Conservation (phyloP, 495 filamentous ascomycete genomes). For the Lophiotrema nucula region DNA sequence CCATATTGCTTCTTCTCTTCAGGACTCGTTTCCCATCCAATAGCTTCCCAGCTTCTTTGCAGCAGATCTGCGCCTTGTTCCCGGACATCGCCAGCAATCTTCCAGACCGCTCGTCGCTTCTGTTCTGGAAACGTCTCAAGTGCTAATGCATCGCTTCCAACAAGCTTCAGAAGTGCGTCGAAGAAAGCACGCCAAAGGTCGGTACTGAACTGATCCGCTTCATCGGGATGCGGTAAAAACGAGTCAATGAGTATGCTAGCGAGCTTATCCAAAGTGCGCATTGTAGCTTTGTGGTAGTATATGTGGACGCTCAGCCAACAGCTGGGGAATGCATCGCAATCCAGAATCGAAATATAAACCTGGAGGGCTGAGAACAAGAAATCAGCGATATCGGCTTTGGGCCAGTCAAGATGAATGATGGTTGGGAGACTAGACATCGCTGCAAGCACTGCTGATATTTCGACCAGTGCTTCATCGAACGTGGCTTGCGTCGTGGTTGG, state of each 20-base stretch:
- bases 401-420: constrained; percentile 65
- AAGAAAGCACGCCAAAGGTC: constrained; percentile 95
- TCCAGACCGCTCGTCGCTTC: constrained; percentile 94
- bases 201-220: constrained; percentile 89
- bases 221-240: constrained; percentile 81
- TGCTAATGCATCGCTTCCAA: constrained; percentile 81
- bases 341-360: constrained; percentile 83
- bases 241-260: constrained; percentile 71
- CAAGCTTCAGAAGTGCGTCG: constrained; percentile 80
- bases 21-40: constrained; percentile 87
- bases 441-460: constrained; percentile 83
- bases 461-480: constrained; percentile 88
- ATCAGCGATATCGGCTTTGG: constrained; percentile 70
- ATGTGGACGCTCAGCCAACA: constrained; percentile 92
- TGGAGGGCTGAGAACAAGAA: constrained; percentile 73
- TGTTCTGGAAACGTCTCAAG: constrained; percentile 97
- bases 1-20: constrained; percentile 75
- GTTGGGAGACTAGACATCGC: constrained; percentile 70
- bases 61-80: constrained; percentile 87
- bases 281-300: constrained; percentile 88
- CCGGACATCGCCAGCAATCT: constrained; percentile 94
- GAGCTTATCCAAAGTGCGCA: constrained; percentile 83
- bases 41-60: constrained; percentile 85
- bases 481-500: constrained; percentile 57
- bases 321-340: constrained; percentile 84